Evolutionary conservation across 192 early-diverging fungal species (phyloP).

Genomic region (Backusella luteola): DNA sequence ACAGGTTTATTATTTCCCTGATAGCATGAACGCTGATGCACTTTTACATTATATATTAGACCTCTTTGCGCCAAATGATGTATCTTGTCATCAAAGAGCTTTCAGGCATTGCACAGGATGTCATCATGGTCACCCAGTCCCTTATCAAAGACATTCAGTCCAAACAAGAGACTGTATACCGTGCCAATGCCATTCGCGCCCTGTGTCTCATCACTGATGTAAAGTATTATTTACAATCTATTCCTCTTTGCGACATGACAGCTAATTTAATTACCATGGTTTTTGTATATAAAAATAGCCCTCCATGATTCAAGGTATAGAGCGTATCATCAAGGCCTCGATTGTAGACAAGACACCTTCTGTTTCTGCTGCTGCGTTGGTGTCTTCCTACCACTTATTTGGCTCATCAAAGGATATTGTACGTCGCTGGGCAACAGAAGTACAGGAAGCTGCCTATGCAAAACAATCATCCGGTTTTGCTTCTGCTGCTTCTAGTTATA

Average conservation of each 20-base stretch:
- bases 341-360: conserved; percentile 94
- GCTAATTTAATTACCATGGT: background rate
- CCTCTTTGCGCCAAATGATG: conserved; percentile 93
- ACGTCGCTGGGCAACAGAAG: conserved; percentile 96
- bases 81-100: conserved; percentile 98
- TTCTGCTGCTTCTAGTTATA: conserved; percentile 48
- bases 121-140: conserved; percentile 95
- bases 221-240: conserved; percentile 11
- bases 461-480: conserved; percentile 60
- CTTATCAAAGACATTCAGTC: conserved; percentile 97
- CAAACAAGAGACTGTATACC: conserved; percentile 87
- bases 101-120: conserved; percentile 89
- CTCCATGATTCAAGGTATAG: conserved; percentile 94
- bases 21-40: background rate
- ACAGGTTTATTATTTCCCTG: background rate
- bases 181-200: conserved; percentile 95
- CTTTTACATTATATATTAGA: conserved; percentile 46
- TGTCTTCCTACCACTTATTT: conserved; percentile 89
- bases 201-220: conserved; percentile 95
- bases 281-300: conserved; percentile 43
- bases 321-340: conserved; percentile 93
- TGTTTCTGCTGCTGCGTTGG: conserved; percentile 88
- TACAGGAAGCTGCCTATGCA: conserved; percentile 88
- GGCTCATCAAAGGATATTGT: conserved; percentile 85
- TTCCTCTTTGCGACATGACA: too few species aligned